Evolutionary conservation across 352 stramenopile genomes (phyloP).

Genomic region (Globisporangium cederbergense): DNA sequence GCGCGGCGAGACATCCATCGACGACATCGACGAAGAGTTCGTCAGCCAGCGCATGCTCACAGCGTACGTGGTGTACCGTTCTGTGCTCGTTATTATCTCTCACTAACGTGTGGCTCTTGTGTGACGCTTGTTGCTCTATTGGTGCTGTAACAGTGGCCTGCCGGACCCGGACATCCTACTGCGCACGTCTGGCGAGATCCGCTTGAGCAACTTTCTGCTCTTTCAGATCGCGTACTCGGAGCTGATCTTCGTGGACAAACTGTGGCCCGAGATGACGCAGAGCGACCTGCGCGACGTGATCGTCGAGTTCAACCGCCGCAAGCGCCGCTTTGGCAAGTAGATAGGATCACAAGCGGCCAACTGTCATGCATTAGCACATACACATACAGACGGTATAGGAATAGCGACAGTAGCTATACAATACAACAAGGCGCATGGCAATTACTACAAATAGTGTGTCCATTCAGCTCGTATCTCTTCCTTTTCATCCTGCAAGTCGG

Average conservation of each 20-base stretch:
- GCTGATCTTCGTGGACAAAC: slow-evolving; percentile 94
- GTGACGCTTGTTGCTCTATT: slow-evolving; percentile 5
- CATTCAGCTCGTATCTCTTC: background rate
- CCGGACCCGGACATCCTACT: slow-evolving; percentile 94
- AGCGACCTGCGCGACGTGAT: slow-evolving; percentile 79
- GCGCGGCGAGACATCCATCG: slow-evolving; percentile 45
- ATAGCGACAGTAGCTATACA: background rate
- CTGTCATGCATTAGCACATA: background rate
- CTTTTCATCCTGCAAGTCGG: background rate
- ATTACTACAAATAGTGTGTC: background rate
- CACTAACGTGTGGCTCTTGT: background rate
- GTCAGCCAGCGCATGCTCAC: slow-evolving; percentile 78
- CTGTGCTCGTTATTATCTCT: background rate
- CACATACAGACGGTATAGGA: background rate
- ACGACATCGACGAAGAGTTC: slow-evolving; percentile 79
- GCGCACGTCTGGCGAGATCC: slow-evolving; percentile 92
- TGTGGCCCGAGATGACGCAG: slow-evolving; percentile 93
- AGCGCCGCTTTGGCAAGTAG: slow-evolving; percentile 90
- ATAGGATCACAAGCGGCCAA: background rate
- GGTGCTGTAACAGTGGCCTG: slow-evolving; percentile 50
- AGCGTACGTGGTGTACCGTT: slow-evolving; percentile 49
- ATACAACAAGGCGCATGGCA: background rate
- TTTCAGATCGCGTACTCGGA: slow-evolving; percentile 96
- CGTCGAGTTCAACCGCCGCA: slow-evolving; percentile 81
- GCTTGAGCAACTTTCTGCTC: slow-evolving; percentile 96